These are phyloP conservation scores for Eutrema salsugineum DNA, from an alignment of 441 rosid species.

Conservation along the genomic window DNA sequence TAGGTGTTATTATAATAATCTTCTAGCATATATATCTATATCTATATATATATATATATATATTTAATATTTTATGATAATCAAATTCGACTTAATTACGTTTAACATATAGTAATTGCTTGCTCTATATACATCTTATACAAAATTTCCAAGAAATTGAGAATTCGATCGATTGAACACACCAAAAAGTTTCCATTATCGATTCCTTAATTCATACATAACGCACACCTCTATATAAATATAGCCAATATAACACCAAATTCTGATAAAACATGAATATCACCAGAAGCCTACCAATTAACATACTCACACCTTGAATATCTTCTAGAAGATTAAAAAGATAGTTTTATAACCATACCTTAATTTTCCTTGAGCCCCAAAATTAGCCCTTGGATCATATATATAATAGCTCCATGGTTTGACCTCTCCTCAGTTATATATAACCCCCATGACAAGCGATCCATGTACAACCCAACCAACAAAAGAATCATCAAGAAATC, in stretches of 20 bases:
- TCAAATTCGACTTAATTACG: background rate
- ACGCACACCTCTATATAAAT: slow-evolving; percentile 17
- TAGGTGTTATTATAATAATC: background rate
- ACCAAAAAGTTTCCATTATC: slow-evolving; percentile 1
- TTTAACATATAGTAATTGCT: background rate
- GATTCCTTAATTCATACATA: slow-evolving; percentile 6
- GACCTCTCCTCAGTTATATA: slow-evolving; percentile 24
- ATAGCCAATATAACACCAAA: slow-evolving; percentile 24
- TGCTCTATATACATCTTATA: background rate
- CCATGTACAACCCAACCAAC: slow-evolving; percentile 31
- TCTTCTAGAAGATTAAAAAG: background rate
- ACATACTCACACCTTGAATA: slow-evolving; percentile 21
- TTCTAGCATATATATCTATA: background rate
- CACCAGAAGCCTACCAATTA: slow-evolving; percentile 9
- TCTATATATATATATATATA: background rate
- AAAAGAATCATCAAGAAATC: slow-evolving; percentile 32
- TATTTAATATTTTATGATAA: background rate
- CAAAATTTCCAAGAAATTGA: background rate
- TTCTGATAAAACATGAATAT: slow-evolving; percentile 3
- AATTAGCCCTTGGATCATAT: slow-evolving; percentile 15
- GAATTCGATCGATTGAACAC: slow-evolving; percentile 5
- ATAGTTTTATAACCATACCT: slow-evolving; percentile 20
- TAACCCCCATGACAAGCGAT: slow-evolving; percentile 10
- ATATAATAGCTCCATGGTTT: slow-evolving; percentile 7
- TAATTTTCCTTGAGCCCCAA: slow-evolving; percentile 10